A percentile compares a stretch with the other conserved stretches of the same genome.
These are phyloP conservation scores for Globisporangium middletonii DNA, from an alignment of 352 stramenopile species.

Conservation along the genomic window DNA sequence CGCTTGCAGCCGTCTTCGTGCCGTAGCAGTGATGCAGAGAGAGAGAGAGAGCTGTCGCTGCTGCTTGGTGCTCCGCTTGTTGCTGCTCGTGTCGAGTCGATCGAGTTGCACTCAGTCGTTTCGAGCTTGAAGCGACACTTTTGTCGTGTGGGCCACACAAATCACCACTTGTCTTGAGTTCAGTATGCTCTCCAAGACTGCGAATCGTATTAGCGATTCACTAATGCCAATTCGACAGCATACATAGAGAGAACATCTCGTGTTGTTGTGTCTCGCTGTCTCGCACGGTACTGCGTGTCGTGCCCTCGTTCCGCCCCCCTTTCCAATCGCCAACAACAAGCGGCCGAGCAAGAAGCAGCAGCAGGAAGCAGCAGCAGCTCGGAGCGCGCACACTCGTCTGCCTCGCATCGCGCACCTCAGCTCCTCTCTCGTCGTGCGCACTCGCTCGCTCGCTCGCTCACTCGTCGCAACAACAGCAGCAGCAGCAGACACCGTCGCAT, in stretches of 20 bases:
- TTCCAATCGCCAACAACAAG: conserved; percentile 1
- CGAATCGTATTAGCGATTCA: not conserved
- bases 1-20: too few relatives aligned
- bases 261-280: conserved; percentile 8
- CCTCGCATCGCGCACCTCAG: too few relatives aligned
- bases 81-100: too few relatives aligned
- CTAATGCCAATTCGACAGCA: not conserved
- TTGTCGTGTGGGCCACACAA: too few relatives aligned
- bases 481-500: not conserved
- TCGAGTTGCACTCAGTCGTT: too few relatives aligned
- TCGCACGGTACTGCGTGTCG: not conserved
- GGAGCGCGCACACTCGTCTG: not conserved
- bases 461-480: not conserved
- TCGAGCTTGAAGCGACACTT: too few relatives aligned
- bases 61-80: not conserved
- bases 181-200: not conserved
- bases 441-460: not conserved
- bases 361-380: not conserved
- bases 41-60: not conserved
- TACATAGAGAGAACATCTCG: too few relatives aligned
- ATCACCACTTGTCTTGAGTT: too few relatives aligned
- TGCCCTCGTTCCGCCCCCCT: not conserved
- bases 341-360: not conserved
- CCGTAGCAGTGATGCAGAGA: not conserved
- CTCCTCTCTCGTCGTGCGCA: not conserved